phyloP scores from a whole-genome alignment of 2,329 filamentous ascomycete species.

The Plenodomus biglobosus region DNA sequence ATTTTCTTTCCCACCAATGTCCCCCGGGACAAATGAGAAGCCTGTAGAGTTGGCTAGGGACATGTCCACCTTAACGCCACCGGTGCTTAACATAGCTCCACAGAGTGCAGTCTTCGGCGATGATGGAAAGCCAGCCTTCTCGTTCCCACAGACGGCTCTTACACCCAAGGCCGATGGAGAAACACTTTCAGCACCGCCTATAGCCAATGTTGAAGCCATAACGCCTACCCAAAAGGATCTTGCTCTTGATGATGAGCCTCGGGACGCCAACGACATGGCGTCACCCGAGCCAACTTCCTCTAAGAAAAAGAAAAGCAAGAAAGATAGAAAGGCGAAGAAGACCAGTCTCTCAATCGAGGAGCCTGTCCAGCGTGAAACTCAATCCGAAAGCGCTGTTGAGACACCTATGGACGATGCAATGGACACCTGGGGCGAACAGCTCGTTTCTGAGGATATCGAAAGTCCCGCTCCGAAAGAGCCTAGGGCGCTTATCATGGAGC shows the following conservation, averaged over 20 bases:
- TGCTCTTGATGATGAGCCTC: constrained; percentile 1
- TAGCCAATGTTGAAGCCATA: not conserved
- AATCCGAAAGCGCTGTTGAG: not conserved
- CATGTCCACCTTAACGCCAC: not conserved
- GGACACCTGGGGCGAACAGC: constrained; percentile 8
- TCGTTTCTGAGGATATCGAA: not conserved
- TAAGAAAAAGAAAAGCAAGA: constrained; percentile 31
- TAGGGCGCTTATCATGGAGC: not conserved
- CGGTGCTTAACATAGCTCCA: constrained; percentile 3
- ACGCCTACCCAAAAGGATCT: not conserved
- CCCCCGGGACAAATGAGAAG: not conserved
- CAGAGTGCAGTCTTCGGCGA: constrained; percentile 10
- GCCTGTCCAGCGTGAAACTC: constrained; percentile 1
- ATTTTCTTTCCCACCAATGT: constrained; percentile 2
- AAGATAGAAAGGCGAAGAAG: constrained; percentile 28
- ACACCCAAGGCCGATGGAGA: not conserved
- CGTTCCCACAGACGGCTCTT: not conserved
- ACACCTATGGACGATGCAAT: constrained; percentile 3
- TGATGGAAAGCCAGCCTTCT: constrained; percentile 7
- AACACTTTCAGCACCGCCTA: not conserved
- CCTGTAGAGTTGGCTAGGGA: not conserved
- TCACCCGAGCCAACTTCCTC: constrained; percentile 9
- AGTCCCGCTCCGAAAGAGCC: not conserved
- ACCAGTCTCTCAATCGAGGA: constrained; percentile 7
- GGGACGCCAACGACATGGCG: constrained; percentile 8